phyloP scores from a whole-genome alignment of 495 filamentous ascomycete species.

The Aspergillus affinis region DNA sequence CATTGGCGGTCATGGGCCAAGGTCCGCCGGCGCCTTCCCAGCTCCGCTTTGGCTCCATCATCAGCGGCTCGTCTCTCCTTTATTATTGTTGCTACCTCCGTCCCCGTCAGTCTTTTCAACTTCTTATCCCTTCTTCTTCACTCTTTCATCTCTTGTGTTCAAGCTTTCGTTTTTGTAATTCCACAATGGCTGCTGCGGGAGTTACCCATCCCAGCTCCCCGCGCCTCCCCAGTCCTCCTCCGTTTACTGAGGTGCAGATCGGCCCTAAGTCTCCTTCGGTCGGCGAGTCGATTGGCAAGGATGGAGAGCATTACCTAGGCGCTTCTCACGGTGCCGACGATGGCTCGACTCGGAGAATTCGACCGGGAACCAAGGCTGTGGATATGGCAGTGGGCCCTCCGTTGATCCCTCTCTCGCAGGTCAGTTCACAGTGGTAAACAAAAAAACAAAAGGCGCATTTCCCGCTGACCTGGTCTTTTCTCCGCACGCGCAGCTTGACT shows the following conservation, averaged over 20 bases:
- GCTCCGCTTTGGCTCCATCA: conserved; percentile 6
- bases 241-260: conserved; percentile 87
- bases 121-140: conserved; percentile 17
- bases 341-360: conserved; percentile 77
- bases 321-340: conserved; percentile 54
- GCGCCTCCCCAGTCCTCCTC: conserved; percentile 83
- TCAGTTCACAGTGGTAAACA: conserved; percentile 34
- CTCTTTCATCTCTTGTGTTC: conserved; percentile 7
- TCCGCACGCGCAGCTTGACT: conserved; percentile 66
- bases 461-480: conserved; percentile 23
- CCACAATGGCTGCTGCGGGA: conserved; percentile 50
- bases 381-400: conserved; percentile 93
- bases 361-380: conserved; percentile 83
- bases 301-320: conserved; percentile 36
- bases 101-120: conserved; percentile 11
- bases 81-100: conserved; percentile 15
- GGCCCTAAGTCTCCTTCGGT: conserved; percentile 77
- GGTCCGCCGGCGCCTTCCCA: not conserved
- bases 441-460: not conserved
- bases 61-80: conserved; percentile 12
- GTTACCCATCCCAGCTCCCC: conserved; percentile 77
- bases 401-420: conserved; percentile 78
- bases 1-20: conserved; percentile 29
- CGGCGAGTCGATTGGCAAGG: conserved; percentile 48
- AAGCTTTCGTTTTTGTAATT: conserved; percentile 7